These are phyloP conservation scores for Neonectria coccinea DNA, from an alignment of 2,329 filamentous ascomycete genomes.

Conservation along the genomic window DNA sequence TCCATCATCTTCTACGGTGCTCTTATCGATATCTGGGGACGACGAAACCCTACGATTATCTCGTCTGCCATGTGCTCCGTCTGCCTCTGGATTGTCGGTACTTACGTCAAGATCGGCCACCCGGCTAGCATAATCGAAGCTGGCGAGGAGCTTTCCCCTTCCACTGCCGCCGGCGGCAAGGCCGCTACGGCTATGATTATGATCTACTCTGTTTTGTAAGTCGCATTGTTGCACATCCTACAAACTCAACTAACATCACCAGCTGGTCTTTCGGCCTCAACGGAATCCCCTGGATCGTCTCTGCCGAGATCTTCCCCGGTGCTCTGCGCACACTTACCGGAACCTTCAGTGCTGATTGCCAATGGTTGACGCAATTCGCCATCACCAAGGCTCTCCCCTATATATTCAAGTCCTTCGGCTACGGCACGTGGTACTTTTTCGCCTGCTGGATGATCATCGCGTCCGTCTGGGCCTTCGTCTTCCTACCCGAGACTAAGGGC, in stretches of 20 bases:
- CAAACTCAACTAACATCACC: not conserved
- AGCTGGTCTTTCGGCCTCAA: conserved; percentile 60
- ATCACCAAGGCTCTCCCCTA: conserved; percentile 59
- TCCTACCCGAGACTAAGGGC: conserved; percentile 67
- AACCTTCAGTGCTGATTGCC: conserved; percentile 54
- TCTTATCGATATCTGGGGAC: conserved; percentile 56
- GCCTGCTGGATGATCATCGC: conserved; percentile 62
- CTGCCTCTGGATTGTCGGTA: conserved; percentile 64
- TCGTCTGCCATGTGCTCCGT: conserved; percentile 61
- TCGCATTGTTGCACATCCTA: not conserved
- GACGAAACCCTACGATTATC: conserved; percentile 57
- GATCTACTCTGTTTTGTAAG: conserved; percentile 65
- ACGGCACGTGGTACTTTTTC: conserved; percentile 69
- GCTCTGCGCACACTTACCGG: conserved; percentile 57
- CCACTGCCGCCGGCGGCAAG: conserved; percentile 59
- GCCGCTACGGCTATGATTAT: conserved; percentile 67
- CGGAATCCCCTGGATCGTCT: conserved; percentile 60
- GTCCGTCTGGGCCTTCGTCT: conserved; percentile 62
- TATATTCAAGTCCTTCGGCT: conserved; percentile 58
- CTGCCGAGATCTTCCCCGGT: conserved; percentile 59
- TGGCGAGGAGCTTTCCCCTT: conserved; percentile 56
- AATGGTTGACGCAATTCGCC: conserved; percentile 58
- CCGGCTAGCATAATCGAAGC: conserved; percentile 58
- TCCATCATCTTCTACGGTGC: conserved; percentile 56
- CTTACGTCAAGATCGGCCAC: conserved; percentile 65